Evolutionary conservation across 805 yeast species (phyloP).

Genomic region (Nakazawaea sp.): DNA sequence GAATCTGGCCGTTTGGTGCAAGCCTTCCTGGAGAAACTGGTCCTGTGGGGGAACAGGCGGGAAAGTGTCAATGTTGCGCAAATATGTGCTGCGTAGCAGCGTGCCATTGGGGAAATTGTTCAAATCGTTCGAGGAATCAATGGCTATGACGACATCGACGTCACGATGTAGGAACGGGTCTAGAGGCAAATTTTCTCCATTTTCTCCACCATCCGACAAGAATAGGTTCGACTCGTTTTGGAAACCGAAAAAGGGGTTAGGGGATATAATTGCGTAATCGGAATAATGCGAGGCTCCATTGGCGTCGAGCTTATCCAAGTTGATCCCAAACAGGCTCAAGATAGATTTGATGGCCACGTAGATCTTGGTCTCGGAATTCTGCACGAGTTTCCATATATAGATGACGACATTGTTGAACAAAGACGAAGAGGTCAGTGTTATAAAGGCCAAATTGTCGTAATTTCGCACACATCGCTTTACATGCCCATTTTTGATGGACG

Average conservation of each 20-base stretch:
- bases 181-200: slow-evolving; percentile 41
- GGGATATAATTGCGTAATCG: slow-evolving; percentile 54
- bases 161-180: slow-evolving; percentile 33
- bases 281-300: slow-evolving; percentile 26
- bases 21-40: slow-evolving; percentile 15
- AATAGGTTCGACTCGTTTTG: slow-evolving; percentile 4
- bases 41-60: slow-evolving; percentile 29
- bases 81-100: slow-evolving; percentile 31
- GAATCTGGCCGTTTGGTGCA: slow-evolving; percentile 27
- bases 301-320: slow-evolving; percentile 21
- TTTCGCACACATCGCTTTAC: slow-evolving; percentile 37
- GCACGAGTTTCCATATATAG: slow-evolving; percentile 34
- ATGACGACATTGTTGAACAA: slow-evolving; percentile 49
- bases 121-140: slow-evolving; percentile 43
- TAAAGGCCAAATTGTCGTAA: slow-evolving; percentile 52
- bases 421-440: slow-evolving; percentile 60
- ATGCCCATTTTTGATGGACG: slow-evolving; percentile 19
- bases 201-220: slow-evolving; percentile 40
- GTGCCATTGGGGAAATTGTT: slow-evolving; percentile 57
- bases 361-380: slow-evolving; percentile 22
- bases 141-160: slow-evolving; percentile 32
- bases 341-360: slow-evolving; percentile 27
- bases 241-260: slow-evolving; percentile 45
- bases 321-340: slow-evolving; percentile 37
- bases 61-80: slow-evolving; percentile 16